Evolutionary conservation across 805 yeast species (phyloP).

Genomic region (Candida germanica): DNA sequence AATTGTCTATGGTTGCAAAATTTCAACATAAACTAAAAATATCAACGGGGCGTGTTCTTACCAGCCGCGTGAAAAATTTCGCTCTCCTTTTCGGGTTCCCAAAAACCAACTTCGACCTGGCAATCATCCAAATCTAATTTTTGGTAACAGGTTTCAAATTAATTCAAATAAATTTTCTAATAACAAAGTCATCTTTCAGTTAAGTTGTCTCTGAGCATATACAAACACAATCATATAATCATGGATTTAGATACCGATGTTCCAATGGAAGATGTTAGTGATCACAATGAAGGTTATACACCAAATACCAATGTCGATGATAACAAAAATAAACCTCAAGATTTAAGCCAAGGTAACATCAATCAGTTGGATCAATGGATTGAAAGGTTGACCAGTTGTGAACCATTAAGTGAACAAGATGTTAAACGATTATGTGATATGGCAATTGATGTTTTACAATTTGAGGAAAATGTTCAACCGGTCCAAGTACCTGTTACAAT

Average conservation of each 20-base stretch:
- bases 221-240: too few relatives aligned
- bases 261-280: constrained; percentile 78
- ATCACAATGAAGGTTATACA: constrained; percentile 25
- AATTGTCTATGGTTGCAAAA: too few relatives aligned
- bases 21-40: too few relatives aligned
- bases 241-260: constrained; percentile 82
- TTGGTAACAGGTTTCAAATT: too few relatives aligned
- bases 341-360: constrained; percentile 42
- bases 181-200: too few relatives aligned
- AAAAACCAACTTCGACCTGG: too few relatives aligned
- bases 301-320: constrained; percentile 11
- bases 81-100: neutral
- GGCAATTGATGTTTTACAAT: constrained; percentile 89
- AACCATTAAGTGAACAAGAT: constrained; percentile 76
- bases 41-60: neutral
- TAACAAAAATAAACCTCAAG: constrained; percentile 15
- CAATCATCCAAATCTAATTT: too few relatives aligned
- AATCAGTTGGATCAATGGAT: constrained; percentile 86
- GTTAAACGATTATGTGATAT: constrained; percentile 78
- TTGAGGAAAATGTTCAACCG: constrained; percentile 93
- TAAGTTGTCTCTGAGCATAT: too few relatives aligned
- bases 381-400: constrained; percentile 72
- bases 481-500: constrained; percentile 94
- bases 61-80: neutral
- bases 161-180: too few relatives aligned